phyloP scores from a whole-genome alignment of 2,329 filamentous ascomycete genomes.

The Coniosporium tulheliwenetii region DNA sequence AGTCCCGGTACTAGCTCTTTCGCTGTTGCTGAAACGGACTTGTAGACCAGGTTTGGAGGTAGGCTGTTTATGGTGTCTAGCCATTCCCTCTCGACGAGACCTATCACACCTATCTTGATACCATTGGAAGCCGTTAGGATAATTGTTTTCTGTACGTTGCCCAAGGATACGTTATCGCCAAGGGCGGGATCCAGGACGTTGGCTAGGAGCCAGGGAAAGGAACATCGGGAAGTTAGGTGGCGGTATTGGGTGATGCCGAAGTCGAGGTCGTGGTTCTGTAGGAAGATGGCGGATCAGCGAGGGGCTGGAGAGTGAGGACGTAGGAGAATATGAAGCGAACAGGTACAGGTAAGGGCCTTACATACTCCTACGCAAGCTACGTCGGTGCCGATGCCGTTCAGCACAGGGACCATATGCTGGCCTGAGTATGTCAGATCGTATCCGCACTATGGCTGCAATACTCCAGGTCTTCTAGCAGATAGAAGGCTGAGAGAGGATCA shows the following conservation, averaged over 20 bases:
- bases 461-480: too few relatives aligned
- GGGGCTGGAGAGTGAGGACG: conserved; percentile 1
- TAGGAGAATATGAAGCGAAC: conserved; percentile 1
- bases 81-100: conserved; percentile 77
- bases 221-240: conserved; percentile 56
- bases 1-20: conserved; percentile 59
- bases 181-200: conserved; percentile 77
- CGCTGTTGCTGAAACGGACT: conserved; percentile 61
- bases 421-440: conserved; percentile 22
- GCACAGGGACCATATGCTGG: conserved; percentile 72
- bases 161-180: conserved; percentile 59
- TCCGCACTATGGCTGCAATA: too few relatives aligned
- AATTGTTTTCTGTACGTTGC: conserved; percentile 56
- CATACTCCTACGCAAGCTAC: conserved; percentile 69
- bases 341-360: conserved; percentile 6
- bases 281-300: conserved; percentile 2
- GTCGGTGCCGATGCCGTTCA: conserved; percentile 64
- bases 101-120: conserved; percentile 72
- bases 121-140: conserved; percentile 72
- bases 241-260: conserved; percentile 74
- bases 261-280: conserved; percentile 77
- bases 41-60: conserved; percentile 69
- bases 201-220: conserved; percentile 78
- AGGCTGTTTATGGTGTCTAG: conserved; percentile 77
- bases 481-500: too few relatives aligned